Evolutionary conservation across 1,284 basidiomycete species (phyloP), one percentile per base, ranked within the genome.

Genomic region (Ustilago loliicola): DNA sequence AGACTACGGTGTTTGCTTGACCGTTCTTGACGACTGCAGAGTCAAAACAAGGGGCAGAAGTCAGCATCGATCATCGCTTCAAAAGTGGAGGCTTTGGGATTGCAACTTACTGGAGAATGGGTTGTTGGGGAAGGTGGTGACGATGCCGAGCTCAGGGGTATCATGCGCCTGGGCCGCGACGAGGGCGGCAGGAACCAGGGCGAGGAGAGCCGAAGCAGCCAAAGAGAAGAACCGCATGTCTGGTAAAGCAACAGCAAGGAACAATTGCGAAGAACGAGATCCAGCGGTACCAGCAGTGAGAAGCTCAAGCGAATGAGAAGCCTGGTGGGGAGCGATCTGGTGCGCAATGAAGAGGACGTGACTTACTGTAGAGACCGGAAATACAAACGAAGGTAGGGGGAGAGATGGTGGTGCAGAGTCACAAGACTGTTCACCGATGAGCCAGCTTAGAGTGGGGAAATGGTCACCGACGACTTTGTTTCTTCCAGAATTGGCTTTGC

Each of bases 121-220:
- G 71, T 84, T 83, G 70, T 83, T 78, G 25, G 84, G 83, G 73
- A 85, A 85, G 13, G 81, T 83, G 23, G 83, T 84, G 38, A 80
- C 68, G 40, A 85, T 76, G 47, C 77, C 77, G 36, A 85, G 77
- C 62, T 83, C 83, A 10, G 83, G 83, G 9, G 78, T 80, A 51
- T 84, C 82, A 54, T 81, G 68, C 15, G 72, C 74, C 63, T 79
- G 74, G 19, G 77, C 81, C 32, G 58, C 63, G 25, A 77, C 75
- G 8, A 79, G 68, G n/a, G 62, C 54, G 30, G 65, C 65, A 25
- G 70, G 64, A 7, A 64, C 59, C 63, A 73, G 71, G 30, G 67
- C 64, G 42, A 71, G 53, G 10, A 77, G 64, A 62, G 75, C 71
- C 42, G 67, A 61, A 54, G 67, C 58, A 51, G 61, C 64, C 57